Evolutionary conservation across 352 stramenopile genomes (phyloP).

Genomic region (Phytophthora brassicae): DNA sequence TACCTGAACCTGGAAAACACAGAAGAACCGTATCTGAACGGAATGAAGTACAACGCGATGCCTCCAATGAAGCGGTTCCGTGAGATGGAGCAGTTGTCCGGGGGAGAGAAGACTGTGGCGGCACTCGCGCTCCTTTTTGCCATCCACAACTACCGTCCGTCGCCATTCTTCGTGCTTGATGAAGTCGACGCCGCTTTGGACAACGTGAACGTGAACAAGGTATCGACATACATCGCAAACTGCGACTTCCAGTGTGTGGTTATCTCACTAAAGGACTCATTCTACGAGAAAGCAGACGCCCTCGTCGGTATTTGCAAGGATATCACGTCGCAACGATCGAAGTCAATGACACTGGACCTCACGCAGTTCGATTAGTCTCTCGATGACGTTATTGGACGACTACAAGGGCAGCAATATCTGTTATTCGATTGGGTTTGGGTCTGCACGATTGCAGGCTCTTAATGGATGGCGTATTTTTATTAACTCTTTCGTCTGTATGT

Average conservation of each 20-base stretch:
- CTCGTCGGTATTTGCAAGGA: constrained; percentile 93
- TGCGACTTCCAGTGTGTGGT: constrained; percentile 97
- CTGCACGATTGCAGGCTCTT: constrained; percentile 2
- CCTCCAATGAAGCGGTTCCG: constrained; percentile 99
- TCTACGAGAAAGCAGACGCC: constrained; percentile 94
- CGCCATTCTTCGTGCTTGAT: constrained; percentile 99
- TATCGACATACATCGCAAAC: constrained; percentile 96
- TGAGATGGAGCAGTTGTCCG: constrained; percentile 98
- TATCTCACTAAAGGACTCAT: constrained; percentile 98
- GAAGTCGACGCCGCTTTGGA: constrained; percentile 99
- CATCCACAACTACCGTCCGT: constrained; percentile 96
- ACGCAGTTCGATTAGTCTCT: constrained; percentile 55
- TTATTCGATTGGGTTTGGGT: no score
- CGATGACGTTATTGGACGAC: no score
- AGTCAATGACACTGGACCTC: constrained; percentile 81
- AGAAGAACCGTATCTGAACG: constrained; percentile 96
- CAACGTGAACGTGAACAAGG: constrained; percentile 99
- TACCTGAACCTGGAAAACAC: constrained; percentile 87
- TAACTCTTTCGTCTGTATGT: background rate
- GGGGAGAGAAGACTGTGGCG: constrained; percentile 99
- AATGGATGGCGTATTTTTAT: constrained; percentile 5
- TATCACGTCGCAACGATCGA: constrained; percentile 69
- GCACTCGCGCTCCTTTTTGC: constrained; percentile 99
- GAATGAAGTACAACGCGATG: constrained; percentile 99
- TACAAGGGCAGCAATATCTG: no score